These are phyloP conservation scores for Pinus albicaulis DNA, from an alignment of 75 land plant genomes.

Conservation along the genomic window DNA sequence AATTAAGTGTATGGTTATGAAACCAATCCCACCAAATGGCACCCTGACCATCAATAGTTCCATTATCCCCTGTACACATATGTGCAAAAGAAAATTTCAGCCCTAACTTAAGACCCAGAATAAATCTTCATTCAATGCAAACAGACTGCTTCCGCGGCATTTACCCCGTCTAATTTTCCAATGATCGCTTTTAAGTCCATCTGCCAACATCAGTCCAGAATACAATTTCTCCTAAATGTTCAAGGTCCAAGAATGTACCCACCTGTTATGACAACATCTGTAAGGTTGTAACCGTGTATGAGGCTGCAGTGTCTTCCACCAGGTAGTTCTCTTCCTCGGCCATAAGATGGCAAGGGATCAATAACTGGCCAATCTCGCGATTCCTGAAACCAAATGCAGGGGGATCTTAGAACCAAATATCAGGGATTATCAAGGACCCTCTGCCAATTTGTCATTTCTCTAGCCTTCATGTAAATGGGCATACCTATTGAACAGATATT, in stretches of 20 bases:
- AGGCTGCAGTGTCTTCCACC: slow-evolving; percentile 56
- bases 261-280: slow-evolving; percentile 74
- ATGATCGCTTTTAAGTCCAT: too few species aligned
- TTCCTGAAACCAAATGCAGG: slow-evolving; percentile 26
- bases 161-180: too few species aligned
- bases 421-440: too few species aligned
- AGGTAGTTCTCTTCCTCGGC: slow-evolving; percentile 56
- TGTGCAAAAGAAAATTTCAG: neutral
- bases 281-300: slow-evolving; percentile 60
- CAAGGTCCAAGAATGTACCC: neutral
- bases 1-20: slow-evolving; percentile 28
- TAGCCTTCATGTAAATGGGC: too few species aligned
- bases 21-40: slow-evolving; percentile 61
- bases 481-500: too few species aligned
- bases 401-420: too few species aligned
- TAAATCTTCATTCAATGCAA: too few species aligned
- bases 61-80: slow-evolving; percentile 55
- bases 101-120: too few species aligned
- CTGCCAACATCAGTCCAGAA: neutral
- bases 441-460: too few species aligned
- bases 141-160: too few species aligned
- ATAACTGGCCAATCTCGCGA: slow-evolving; percentile 50
- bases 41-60: slow-evolving; percentile 78
- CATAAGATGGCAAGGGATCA: slow-evolving; percentile 64
- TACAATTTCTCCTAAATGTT: neutral